Base-by-base conservation (phyloP, 805 yeast genomes). In the Starmerella roubikii region DNA sequence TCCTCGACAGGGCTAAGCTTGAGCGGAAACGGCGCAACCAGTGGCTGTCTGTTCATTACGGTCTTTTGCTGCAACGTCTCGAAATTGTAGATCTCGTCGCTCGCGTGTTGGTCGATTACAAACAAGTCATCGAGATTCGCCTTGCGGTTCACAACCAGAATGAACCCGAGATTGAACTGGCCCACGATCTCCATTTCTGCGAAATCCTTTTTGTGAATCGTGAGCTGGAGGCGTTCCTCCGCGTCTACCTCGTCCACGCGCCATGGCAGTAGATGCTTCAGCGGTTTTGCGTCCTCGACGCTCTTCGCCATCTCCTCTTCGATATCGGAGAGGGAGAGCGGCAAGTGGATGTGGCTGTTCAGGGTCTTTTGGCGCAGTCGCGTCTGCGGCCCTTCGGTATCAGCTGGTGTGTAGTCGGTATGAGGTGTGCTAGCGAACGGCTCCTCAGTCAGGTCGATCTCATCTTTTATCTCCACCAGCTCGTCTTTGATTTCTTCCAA, bases 31-130 rank as follows among this genome's bases (percentile, higher is more conserved):
- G 80, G 77, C 0, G 55, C 54, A 5, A 88, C 82, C 35, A 91
- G 62, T 2, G 76, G 74, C 58, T 91, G 96, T 31, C 69, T 66
- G 32, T 72, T 69, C 46, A 86, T 74, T 0, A 63, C 60, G 0
- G 80, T 72, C 2, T 65, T 66, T 15, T 62, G 57, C 48, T 72
- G 76, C 13, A 80, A 59, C 35, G 63, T 65, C 56, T 91, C 98
- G 62, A 83, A 91, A 57, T 91, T 91, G 62, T 53, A 84, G 50
- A 86, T 91, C 53, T 91, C 99, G 61, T 91, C 98, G 48, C 94
- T 81, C 1, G 98, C 98, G 62, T 91, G 99, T 58, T 91, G 99
- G 56, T 91, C 99, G 34, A 91, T 69, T 25, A 91, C 86, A 51
- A 91, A 86, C 24, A 88, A 51, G 53, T 84, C 84, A 3, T 55